These are phyloP conservation scores for Clavaria fumosa DNA, from an alignment of 768 basidiomycete species.

Conservation along the genomic window DNA sequence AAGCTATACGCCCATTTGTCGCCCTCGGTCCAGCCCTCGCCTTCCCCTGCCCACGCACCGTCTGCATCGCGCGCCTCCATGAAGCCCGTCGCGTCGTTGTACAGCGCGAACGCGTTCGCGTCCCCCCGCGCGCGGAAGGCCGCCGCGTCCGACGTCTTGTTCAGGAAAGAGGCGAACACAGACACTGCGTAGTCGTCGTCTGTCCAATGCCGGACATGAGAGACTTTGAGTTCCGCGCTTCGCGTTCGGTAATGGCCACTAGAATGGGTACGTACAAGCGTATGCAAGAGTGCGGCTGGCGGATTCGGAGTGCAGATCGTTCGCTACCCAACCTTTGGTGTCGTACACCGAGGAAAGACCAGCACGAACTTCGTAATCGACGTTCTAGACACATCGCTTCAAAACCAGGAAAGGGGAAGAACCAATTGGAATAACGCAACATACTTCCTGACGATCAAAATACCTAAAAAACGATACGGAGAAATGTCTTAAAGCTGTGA, in stretches of 20 bases:
- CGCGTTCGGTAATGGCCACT: too few relatives aligned
- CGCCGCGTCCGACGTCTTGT: slow-evolving; percentile 28
- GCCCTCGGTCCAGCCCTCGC: slow-evolving; percentile 70
- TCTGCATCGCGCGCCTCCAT: slow-evolving; percentile 65
- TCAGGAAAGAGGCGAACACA: slow-evolving; percentile 39
- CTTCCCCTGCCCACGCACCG: slow-evolving; percentile 59
- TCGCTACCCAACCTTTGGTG: slow-evolving; percentile 58
- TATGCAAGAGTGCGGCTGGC: slow-evolving; percentile 69
- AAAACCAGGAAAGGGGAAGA: background rate
- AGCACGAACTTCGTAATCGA: slow-evolving; percentile 71
- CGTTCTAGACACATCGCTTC: slow-evolving; percentile 25
- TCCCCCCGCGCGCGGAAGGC: slow-evolving; percentile 44
- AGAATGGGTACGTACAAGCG: slow-evolving; percentile 35
- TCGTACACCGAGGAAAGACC: slow-evolving; percentile 59
- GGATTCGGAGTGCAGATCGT: slow-evolving; percentile 66
- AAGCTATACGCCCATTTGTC: slow-evolving; percentile 59
- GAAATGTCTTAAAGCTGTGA: background rate
- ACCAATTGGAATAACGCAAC: slow-evolving; percentile 4
- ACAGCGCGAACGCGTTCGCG: slow-evolving; percentile 44
- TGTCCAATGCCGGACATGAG: slow-evolving; percentile 13
- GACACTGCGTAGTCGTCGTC: slow-evolving; percentile 70
- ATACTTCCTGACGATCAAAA: slow-evolving; percentile 55
- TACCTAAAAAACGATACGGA: slow-evolving; percentile 27
- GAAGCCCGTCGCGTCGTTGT: slow-evolving; percentile 55
- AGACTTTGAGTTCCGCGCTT: background rate